Conservation (phyloP, 208 protist species). For the Blastocrithidia nonstop region DNA sequence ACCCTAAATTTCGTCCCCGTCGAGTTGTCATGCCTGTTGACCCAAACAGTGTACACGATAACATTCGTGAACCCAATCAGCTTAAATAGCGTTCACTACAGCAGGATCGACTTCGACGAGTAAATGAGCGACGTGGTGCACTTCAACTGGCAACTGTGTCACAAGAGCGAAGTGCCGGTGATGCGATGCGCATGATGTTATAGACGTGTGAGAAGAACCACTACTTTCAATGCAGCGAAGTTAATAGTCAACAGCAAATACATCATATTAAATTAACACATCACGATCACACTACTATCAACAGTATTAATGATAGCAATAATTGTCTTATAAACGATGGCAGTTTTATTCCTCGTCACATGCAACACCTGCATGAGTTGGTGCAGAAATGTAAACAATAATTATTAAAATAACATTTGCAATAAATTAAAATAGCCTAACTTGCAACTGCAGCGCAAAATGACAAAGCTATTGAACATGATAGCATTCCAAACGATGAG, state of each 20-base stretch:
- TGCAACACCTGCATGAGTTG: too few relatives aligned
- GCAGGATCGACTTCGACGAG: constrained; percentile 15
- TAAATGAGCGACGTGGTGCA: constrained; percentile 28
- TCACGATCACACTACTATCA: too few relatives aligned
- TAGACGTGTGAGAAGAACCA: constrained; percentile 28
- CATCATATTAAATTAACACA: too few relatives aligned
- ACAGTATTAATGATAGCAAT: too few relatives aligned
- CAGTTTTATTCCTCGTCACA: background rate
- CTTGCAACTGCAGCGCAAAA: too few relatives aligned
- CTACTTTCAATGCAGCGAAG: constrained; percentile 12
- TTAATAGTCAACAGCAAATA: too few relatives aligned
- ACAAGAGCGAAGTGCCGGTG: constrained; percentile 62
- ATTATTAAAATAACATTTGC: too few relatives aligned
- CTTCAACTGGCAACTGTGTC: constrained; percentile 49
- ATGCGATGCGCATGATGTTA: constrained; percentile 61
- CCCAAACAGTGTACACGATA: constrained; percentile 38
- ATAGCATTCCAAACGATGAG: too few relatives aligned
- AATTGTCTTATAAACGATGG: too few relatives aligned
- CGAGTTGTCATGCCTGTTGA: constrained; percentile 81
- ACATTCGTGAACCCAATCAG: constrained; percentile 28
- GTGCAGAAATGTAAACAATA: too few relatives aligned
- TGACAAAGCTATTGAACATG: too few relatives aligned
- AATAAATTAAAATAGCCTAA: too few relatives aligned
- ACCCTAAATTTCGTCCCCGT: constrained; percentile 63
- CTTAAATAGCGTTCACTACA: constrained; percentile 23